phyloP scores from a whole-genome alignment of 23 red algal species.

The Gracilaria gracilis region DNA sequence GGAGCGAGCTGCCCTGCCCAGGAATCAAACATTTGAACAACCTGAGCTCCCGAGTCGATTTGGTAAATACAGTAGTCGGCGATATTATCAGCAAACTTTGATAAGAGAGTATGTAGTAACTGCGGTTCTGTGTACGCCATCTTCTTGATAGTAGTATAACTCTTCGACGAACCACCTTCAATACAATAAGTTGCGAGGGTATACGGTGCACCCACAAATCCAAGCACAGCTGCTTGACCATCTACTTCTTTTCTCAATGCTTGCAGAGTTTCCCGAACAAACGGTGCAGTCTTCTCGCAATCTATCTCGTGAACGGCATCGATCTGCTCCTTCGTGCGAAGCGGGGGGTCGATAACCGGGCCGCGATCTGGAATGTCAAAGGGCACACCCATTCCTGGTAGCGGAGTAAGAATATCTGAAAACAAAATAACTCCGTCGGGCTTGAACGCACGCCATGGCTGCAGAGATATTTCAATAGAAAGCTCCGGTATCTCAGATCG shows the following conservation, averaged over 20 bases:
- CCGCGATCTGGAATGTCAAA: constrained; percentile 98
- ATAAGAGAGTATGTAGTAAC: constrained; percentile 85
- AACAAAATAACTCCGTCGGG: constrained; percentile 99
- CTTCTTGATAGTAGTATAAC: constrained; percentile 92
- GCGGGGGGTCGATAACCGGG: constrained; percentile 85
- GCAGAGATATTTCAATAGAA: constrained; percentile 97
- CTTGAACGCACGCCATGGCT: constrained; percentile 93
- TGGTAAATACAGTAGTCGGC: constrained; percentile 91
- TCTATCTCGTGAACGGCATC: constrained; percentile 84
- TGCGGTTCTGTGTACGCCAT: constrained; percentile 92
- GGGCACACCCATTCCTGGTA: constrained; percentile 94
- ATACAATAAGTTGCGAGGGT: constrained; percentile 98
- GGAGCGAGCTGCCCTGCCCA: constrained; percentile 96
- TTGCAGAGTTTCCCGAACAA: constrained; percentile 92
- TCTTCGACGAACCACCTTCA: constrained; percentile 92
- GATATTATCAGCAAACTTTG: constrained; percentile 95
- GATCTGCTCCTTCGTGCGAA: constrained; percentile 83
- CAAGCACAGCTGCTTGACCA: constrained; percentile 82
- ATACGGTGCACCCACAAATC: constrained; percentile 96
- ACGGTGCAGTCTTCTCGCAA: constrained; percentile 81
- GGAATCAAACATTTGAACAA: constrained; percentile 99
- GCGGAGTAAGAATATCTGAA: constrained; percentile 96
- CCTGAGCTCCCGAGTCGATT: constrained; percentile 96
- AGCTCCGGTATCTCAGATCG: constrained; percentile 92
- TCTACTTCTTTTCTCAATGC: constrained; percentile 85